phyloP scores from a whole-genome alignment of 768 basidiomycete species.

The Chalciporus sphaerocephalus region DNA sequence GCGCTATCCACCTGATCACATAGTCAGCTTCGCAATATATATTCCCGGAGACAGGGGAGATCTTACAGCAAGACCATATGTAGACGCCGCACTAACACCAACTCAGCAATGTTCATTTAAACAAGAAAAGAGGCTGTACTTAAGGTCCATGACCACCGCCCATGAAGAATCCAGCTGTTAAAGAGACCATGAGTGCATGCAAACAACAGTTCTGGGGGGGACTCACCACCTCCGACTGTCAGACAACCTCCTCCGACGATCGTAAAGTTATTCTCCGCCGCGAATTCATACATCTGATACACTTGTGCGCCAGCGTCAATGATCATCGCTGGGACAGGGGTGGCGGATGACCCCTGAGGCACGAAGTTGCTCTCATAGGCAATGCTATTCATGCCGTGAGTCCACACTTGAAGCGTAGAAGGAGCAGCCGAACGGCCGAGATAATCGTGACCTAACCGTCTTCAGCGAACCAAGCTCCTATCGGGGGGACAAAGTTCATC shows the following conservation, averaged over 20 bases:
- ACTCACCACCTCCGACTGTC: too few relatives aligned
- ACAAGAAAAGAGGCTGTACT: too few relatives aligned
- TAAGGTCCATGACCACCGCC: too few relatives aligned
- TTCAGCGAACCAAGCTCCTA: too few relatives aligned
- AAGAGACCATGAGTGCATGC: slow-evolving; percentile 4
- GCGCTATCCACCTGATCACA: slow-evolving; percentile 40
- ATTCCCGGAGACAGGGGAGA: background rate
- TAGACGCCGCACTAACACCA: slow-evolving; percentile 36
- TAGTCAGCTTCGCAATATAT: background rate
- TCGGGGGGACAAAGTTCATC: background rate
- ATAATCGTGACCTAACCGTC: slow-evolving; percentile 8
- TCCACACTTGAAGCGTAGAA: slow-evolving; percentile 17
- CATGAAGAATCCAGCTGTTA: too few relatives aligned
- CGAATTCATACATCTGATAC: background rate
- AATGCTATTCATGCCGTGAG: slow-evolving; percentile 9
- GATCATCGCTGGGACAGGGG: slow-evolving; percentile 8
- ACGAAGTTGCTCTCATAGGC: slow-evolving; percentile 11
- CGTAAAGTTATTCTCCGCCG: background rate
- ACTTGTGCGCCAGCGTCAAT: slow-evolving; percentile 15
- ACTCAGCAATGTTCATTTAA: too few relatives aligned
- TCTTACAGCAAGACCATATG: slow-evolving; percentile 40
- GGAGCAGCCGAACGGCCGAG: slow-evolving; percentile 17
- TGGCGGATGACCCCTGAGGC: slow-evolving; percentile 14
- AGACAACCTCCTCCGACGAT: background rate
- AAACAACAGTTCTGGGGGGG: slow-evolving; percentile 14